phyloP scores from a whole-genome alignment of 2,329 filamentous ascomycete genomes.

The Mycosphaerelloides madeirae region DNA sequence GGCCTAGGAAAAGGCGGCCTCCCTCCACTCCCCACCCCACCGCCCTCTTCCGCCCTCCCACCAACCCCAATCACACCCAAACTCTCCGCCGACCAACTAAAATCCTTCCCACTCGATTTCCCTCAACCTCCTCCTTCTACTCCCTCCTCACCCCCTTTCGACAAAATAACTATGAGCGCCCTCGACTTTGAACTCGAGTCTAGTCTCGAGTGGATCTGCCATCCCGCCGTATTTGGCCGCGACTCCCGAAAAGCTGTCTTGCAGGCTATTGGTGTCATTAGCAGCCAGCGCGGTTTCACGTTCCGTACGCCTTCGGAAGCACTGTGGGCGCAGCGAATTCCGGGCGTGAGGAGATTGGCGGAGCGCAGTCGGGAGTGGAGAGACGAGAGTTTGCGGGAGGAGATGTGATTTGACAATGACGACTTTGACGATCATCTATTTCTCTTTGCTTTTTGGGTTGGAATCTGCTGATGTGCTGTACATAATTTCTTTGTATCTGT shows the following conservation, averaged over 20 bases:
- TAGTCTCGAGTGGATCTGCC: constrained; percentile 93
- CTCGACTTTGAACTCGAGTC: constrained; percentile 87
- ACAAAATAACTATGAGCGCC: constrained; percentile 72
- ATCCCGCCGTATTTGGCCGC: constrained; percentile 88
- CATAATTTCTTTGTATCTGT: too few relatives aligned
- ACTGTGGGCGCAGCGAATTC: constrained; percentile 79
- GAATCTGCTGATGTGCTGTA: too few relatives aligned
- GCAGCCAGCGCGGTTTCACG: constrained; percentile 87
- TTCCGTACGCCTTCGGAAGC: constrained; percentile 86
- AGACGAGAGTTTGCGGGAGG: constrained; percentile 4
- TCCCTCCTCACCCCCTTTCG: constrained; percentile 61
- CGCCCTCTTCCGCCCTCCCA: constrained; percentile 37
- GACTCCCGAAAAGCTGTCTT: constrained; percentile 94
- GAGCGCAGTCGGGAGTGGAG: constrained; percentile 88
- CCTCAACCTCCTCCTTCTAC: constrained; percentile 9
- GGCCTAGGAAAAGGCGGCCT: constrained; percentile 92
- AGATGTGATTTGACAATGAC: background rate
- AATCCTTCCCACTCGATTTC: constrained; percentile 13
- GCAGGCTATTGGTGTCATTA: constrained; percentile 94
- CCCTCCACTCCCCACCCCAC: constrained; percentile 66
- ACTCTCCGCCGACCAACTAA: constrained; percentile 3
- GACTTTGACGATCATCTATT: too few relatives aligned
- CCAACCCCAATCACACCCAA: constrained; percentile 29
- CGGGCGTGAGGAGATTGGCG: constrained; percentile 74
- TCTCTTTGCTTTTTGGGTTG: too few relatives aligned